Conservation (phyloP, 2,329 filamentous ascomycete species). For the Rhinocladiella similis region DNA sequence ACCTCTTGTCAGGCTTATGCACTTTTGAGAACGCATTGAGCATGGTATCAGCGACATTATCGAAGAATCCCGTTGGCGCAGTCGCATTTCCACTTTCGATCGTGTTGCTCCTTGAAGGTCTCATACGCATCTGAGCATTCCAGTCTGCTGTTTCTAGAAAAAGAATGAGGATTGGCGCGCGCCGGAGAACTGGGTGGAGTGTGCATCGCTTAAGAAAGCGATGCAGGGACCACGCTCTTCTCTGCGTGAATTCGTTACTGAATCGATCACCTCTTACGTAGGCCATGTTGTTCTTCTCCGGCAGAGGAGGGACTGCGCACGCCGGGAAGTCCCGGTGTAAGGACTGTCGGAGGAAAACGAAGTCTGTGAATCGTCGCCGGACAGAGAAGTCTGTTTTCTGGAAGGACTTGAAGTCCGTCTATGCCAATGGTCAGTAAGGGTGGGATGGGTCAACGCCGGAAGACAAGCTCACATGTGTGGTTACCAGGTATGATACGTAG, state of each 20-base stretch:
- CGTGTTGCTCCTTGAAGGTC: slow-evolving; percentile 65
- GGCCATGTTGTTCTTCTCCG: slow-evolving; percentile 99
- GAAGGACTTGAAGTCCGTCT: slow-evolving; percentile 95
- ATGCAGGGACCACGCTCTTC: slow-evolving; percentile 85
- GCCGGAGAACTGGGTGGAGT: slow-evolving; percentile 83
- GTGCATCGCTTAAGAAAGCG: slow-evolving; percentile 85
- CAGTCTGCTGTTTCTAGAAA: slow-evolving; percentile 94
- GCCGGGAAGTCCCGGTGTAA: slow-evolving; percentile 85
- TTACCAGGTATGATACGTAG: slow-evolving; percentile 93
- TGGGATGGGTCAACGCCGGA: neutral
- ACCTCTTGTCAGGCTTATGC: slow-evolving; percentile 90
- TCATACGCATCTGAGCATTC: slow-evolving; percentile 90
- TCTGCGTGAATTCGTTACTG: slow-evolving; percentile 84
- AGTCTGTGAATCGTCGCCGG: slow-evolving; percentile 93
- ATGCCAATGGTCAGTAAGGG: slow-evolving; percentile 10
- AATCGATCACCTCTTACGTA: slow-evolving; percentile 97
- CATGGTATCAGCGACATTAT: slow-evolving; percentile 93
- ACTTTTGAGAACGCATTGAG: slow-evolving; percentile 97
- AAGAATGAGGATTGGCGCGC: slow-evolving; percentile 76
- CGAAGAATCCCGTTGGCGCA: slow-evolving; percentile 70
- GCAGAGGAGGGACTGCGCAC: slow-evolving; percentile 88
- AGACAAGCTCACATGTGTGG: slow-evolving; percentile 68
- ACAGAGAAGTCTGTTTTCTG: slow-evolving; percentile 76
- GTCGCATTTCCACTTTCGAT: slow-evolving; percentile 43
- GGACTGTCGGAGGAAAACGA: slow-evolving; percentile 92